Conservation (phyloP, 768 basidiomycete genomes). For the Leccinum obscurum region DNA sequence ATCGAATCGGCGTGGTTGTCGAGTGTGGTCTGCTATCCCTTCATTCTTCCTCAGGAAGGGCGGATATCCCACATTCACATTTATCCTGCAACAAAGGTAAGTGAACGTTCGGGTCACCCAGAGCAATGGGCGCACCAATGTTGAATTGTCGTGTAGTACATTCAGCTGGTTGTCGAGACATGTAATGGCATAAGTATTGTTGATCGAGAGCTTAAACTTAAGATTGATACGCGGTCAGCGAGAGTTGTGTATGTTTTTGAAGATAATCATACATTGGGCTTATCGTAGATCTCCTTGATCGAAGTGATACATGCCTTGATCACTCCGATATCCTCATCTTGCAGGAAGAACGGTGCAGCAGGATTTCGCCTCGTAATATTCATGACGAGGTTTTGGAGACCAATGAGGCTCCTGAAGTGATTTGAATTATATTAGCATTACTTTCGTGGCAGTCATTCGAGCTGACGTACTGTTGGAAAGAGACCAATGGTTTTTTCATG, state of each 20-base stretch:
- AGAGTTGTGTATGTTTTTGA: neutral
- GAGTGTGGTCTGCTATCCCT: neutral
- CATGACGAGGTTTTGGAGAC: constrained; percentile 9
- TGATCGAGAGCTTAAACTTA: neutral
- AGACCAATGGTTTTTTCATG: constrained; percentile 4
- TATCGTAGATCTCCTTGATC: constrained; percentile 5
- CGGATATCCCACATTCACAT: neutral
- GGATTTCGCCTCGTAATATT: constrained; percentile 4
- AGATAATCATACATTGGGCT: neutral
- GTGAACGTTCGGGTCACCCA: neutral
- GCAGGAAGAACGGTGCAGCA: constrained; percentile 10
- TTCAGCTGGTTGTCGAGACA: neutral
- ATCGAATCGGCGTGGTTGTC: neutral
- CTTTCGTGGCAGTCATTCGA: no score
- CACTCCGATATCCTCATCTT: constrained; percentile 9
- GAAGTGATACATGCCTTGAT: constrained; percentile 13
- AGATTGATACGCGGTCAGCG: neutral
- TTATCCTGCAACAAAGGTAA: neutral
- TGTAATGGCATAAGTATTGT: neutral
- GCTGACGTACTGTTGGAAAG: constrained; percentile 9
- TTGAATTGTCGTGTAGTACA: neutral
- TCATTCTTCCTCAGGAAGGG: neutral
- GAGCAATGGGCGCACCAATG: neutral
- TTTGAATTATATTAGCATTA: neutral
- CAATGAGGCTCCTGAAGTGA: constrained; percentile 8